A percentile compares a stretch with the other conserved stretches of the same genome.
Evolutionary conservation across 495 filamentous ascomycete genomes (phyloP).

Genomic region (Elaphomyces granulatus): DNA sequence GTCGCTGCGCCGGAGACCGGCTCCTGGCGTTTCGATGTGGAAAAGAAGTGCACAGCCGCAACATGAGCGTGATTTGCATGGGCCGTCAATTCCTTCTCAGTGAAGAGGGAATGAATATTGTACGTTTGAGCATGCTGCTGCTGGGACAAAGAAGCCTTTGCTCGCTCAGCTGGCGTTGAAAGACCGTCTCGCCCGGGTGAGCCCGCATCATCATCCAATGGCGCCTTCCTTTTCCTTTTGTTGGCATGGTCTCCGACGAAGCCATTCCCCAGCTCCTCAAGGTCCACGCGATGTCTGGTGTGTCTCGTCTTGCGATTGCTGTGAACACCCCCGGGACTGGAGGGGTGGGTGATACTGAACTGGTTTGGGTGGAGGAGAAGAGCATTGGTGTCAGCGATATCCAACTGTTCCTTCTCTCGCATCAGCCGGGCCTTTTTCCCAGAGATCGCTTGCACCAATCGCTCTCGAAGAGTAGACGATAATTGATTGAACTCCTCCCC

Average conservation of each 20-base stretch:
- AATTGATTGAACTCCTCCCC: conserved; percentile 67
- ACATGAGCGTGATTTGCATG: conserved; percentile 58
- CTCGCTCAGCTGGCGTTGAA: conserved; percentile 34
- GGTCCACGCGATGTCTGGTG: conserved; percentile 65
- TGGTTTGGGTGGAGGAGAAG: conserved; percentile 85
- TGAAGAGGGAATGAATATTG: conserved; percentile 82
- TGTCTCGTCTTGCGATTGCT: conserved; percentile 71
- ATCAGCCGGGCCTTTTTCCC: conserved; percentile 61
- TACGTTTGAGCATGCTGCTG: conserved; percentile 41
- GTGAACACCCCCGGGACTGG: conserved; percentile 68
- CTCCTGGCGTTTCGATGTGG: conserved; percentile 35
- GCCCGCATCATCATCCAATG: conserved; percentile 50
- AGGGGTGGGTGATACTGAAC: conserved; percentile 66
- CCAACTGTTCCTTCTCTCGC: conserved; percentile 78
- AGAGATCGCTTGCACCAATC: conserved; percentile 62
- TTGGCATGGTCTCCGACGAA: conserved; percentile 39
- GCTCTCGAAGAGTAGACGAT: conserved; percentile 65
- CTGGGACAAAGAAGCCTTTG: conserved; percentile 24
- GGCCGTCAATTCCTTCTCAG: conserved; percentile 76
- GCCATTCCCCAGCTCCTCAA: conserved; percentile 57
- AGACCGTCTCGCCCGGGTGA: conserved; percentile 49
- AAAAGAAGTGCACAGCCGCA: conserved; percentile 44
- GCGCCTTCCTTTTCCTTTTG: conserved; percentile 67
- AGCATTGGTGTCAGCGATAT: conserved; percentile 77
- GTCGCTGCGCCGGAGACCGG: conserved; percentile 26